Conservation (phyloP, 305 asterid genomes). For the Rubia tinctorum region DNA sequence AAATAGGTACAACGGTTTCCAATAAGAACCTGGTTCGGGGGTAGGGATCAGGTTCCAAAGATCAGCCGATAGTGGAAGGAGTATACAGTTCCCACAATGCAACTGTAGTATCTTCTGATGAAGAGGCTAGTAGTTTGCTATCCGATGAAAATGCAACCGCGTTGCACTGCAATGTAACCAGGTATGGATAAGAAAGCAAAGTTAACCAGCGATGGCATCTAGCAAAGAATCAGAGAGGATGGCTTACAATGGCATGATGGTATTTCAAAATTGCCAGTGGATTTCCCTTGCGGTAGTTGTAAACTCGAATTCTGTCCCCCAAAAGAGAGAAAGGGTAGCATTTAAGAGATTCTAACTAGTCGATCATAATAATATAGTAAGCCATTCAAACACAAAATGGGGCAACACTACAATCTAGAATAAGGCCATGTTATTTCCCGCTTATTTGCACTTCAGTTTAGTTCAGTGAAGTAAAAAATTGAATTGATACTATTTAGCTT, state of each 20-base stretch:
- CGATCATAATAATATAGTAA: no score
- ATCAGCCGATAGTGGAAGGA: conserved; percentile 31
- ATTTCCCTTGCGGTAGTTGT: conserved; percentile 72
- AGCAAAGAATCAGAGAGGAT: neutral
- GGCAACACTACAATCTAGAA: no score
- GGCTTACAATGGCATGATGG: conserved; percentile 48
- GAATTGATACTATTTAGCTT: no score
- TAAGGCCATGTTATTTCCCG: no score
- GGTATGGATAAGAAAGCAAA: neutral
- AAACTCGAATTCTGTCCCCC: conserved; percentile 59
- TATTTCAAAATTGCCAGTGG: conserved; percentile 85
- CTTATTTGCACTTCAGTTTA: no score
- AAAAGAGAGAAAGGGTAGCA: neutral
- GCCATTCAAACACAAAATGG: no score
- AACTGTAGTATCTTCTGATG: conserved; percentile 77
- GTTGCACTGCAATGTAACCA: conserved; percentile 43
- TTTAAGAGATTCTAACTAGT: no score
- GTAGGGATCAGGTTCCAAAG: neutral
- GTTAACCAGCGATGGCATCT: neutral
- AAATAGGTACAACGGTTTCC: neutral
- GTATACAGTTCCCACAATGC: conserved; percentile 94
- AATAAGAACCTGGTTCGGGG: neutral
- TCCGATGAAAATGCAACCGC: conserved; percentile 66
- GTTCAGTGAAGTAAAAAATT: no score
- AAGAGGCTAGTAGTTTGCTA: conserved; percentile 65